Percentiles rank a stretch among this genome's conserved stretches.
Conservation (phyloP, 177 flowering plant species). For the Vitis hybrid region DNA sequence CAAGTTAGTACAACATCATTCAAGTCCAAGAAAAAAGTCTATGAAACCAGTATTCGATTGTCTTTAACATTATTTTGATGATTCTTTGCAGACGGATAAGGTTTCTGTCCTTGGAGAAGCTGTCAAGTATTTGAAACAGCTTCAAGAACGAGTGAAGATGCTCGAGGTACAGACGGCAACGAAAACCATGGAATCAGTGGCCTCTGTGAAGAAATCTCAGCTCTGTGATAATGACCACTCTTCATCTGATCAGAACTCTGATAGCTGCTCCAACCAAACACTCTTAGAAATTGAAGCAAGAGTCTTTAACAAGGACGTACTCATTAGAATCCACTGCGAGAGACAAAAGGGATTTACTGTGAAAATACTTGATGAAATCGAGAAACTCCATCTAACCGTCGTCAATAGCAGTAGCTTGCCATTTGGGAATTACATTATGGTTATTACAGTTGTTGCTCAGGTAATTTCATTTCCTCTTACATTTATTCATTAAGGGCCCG, state of each 20-base stretch:
- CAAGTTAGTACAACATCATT: too few relatives aligned
- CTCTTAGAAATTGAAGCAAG: constrained; percentile 40
- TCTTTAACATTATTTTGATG: too few relatives aligned
- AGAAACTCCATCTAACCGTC: constrained; percentile 30
- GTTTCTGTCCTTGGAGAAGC: constrained; percentile 54
- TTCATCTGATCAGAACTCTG: background rate
- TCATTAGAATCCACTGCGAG: constrained; percentile 29
- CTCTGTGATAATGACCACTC: constrained; percentile 14
- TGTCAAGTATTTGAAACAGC: constrained; percentile 45
- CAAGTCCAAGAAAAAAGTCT: too few relatives aligned
- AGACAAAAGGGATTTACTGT: constrained; percentile 23
- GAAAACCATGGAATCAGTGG: constrained; percentile 27
- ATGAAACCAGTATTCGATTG: too few relatives aligned
- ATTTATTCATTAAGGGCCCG: background rate
- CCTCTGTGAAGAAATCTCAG: constrained; percentile 30
- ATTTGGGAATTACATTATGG: constrained; percentile 27
- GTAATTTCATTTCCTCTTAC: constrained; percentile 16
- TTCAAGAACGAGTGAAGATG: constrained; percentile 42
- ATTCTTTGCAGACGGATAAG: constrained; percentile 45
- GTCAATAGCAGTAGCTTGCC: constrained; percentile 24
- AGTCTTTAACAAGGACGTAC: constrained; percentile 14
- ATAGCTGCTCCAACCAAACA: background rate
- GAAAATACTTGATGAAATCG: constrained; percentile 25
- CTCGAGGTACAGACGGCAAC: constrained; percentile 39
- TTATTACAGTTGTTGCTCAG: constrained; percentile 32